A percentile compares a stretch with the other conserved stretches of the same genome.
Conservation (phyloP, 139 green algal genomes). For the Medakamo hakoo region DNA sequence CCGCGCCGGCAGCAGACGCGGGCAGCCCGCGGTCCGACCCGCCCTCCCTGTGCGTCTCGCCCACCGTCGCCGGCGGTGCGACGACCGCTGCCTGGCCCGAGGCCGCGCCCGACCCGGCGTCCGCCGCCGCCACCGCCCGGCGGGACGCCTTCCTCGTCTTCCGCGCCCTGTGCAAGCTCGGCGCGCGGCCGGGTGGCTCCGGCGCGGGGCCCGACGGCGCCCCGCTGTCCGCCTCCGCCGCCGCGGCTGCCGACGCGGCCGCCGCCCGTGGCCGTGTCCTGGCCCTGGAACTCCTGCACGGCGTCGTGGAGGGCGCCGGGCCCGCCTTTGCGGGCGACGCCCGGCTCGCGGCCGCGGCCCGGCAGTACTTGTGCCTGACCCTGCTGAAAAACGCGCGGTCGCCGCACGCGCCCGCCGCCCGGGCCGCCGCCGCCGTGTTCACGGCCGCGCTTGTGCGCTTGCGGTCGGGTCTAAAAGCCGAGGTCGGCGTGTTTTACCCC, state of each 20-base stretch:
- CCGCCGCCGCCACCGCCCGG: slow-evolving; percentile 7
- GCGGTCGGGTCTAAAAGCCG: slow-evolving; percentile 68
- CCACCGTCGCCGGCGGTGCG: neutral
- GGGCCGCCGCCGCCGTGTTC: slow-evolving; percentile 82
- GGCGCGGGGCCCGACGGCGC: slow-evolving; percentile 39
- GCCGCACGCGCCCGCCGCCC: slow-evolving; percentile 28
- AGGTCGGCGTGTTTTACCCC: slow-evolving; percentile 93
- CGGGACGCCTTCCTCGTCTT: slow-evolving; percentile 95
- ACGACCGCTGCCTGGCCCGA: neutral
- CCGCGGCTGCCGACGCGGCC: neutral
- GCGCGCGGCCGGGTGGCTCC: slow-evolving; percentile 51
- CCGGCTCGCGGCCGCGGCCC: slow-evolving; percentile 69
- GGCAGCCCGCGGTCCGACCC: neutral
- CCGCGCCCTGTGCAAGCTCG: slow-evolving; percentile 92
- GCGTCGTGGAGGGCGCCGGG: slow-evolving; percentile 89
- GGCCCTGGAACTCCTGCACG: slow-evolving; percentile 89
- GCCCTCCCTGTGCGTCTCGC: neutral
- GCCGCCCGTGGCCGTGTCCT: slow-evolving; percentile 31
- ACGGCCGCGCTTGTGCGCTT: slow-evolving; percentile 69
- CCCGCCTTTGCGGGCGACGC: slow-evolving; percentile 58
- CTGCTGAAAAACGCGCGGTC: slow-evolving; percentile 85
- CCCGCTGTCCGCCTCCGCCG: slow-evolving; percentile 46
- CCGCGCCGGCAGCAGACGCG: neutral
- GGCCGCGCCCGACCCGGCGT: neutral
- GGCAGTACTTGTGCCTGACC: slow-evolving; percentile 87